Evolutionary conservation across 805 yeast genomes (phyloP).

Genomic region (Metschnikowia dekortorum): DNA sequence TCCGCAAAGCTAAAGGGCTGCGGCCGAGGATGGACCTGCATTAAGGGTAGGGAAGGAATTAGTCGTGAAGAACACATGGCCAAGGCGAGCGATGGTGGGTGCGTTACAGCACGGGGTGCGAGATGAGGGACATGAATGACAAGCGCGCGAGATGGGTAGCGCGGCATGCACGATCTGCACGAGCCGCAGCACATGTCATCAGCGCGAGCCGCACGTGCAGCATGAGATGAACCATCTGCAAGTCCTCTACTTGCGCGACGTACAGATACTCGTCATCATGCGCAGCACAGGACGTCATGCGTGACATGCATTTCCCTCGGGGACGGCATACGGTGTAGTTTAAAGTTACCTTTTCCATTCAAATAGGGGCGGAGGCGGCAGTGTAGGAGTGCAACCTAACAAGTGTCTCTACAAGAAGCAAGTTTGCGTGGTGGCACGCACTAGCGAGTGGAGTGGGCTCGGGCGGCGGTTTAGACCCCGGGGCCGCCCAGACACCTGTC

Average conservation of each 20-base stretch:
- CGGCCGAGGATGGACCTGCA: not conserved
- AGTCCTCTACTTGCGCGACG: not conserved
- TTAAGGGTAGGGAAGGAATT: not conserved
- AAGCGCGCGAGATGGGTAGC: not conserved
- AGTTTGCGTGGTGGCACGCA: not conserved
- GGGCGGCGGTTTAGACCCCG: too few relatives aligned
- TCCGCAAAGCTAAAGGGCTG: too few relatives aligned
- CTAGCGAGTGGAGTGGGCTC: too few relatives aligned
- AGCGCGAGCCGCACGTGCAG: too few relatives aligned
- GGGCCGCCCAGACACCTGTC: not conserved
- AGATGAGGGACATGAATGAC: not conserved
- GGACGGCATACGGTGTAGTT: not conserved
- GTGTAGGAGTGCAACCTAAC: not conserved
- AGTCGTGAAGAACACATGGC: not conserved
- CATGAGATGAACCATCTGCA: too few relatives aligned
- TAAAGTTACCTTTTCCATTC: not conserved
- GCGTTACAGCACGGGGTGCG: not conserved
- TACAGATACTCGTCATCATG: not conserved
- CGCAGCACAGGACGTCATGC: not conserved
- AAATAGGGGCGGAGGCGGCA: not conserved
- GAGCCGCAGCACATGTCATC: too few relatives aligned
- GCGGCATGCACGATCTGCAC: not conserved
- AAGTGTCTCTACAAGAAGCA: not conserved
- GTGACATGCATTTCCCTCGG: not conserved
- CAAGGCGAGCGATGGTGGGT: not conserved